These are phyloP conservation scores for Funneliformis mosseae DNA, from an alignment of 192 early-diverging fungal species.

Conservation along the genomic window DNA sequence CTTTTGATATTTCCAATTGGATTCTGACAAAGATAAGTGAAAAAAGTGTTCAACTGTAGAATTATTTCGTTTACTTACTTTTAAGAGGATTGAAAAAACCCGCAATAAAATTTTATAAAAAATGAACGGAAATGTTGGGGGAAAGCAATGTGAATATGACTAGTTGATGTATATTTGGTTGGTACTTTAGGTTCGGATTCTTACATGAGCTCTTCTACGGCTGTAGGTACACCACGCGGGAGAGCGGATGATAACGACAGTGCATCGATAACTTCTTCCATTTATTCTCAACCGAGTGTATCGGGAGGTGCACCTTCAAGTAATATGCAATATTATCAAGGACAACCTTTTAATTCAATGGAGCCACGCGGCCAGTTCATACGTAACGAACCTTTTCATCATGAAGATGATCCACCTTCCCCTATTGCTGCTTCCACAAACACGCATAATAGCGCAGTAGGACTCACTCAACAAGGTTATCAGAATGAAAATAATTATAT, in stretches of 20 bases:
- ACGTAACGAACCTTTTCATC: not conserved
- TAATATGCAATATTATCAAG: not conserved
- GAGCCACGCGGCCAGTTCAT: not conserved
- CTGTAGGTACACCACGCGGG: not conserved
- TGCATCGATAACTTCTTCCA: not conserved
- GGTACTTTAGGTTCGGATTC: not conserved
- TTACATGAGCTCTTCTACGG: not conserved
- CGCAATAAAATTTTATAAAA: not conserved
- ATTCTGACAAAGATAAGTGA: not conserved
- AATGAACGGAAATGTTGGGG: not conserved
- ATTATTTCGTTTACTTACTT: not conserved
- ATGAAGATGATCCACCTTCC: not conserved
- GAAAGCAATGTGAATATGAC: not conserved
- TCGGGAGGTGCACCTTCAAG: not conserved
- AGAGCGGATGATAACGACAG: not conserved
- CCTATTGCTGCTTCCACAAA: not conserved
- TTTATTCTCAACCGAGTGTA: constrained; percentile 14
- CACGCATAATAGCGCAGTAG: not conserved
- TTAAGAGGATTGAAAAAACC: not conserved
- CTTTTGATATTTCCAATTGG: not conserved
- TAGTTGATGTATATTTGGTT: not conserved
- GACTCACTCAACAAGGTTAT: not conserved
- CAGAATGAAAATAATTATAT: not conserved
- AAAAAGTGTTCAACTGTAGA: not conserved
- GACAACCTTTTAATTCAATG: not conserved